phyloP scores from a whole-genome alignment of 78 protist genomes.

The Dictyostelium firmibasis region DNA sequence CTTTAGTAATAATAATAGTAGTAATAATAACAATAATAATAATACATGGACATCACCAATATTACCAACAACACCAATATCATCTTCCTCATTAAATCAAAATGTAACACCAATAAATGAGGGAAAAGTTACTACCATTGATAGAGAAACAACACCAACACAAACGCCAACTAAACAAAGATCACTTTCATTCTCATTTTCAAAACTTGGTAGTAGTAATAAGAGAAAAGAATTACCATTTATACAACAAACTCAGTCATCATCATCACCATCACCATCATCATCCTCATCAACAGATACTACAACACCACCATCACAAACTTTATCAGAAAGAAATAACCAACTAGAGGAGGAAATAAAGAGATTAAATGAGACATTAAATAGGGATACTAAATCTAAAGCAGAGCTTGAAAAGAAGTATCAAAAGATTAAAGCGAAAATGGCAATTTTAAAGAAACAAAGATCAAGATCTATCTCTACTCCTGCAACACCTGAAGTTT shows the following conservation, averaged over 20 bases:
- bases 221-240: slow-evolving; percentile 24
- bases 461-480: slow-evolving; percentile 49
- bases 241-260: neutral
- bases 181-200: slow-evolving; percentile 63
- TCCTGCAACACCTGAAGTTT: slow-evolving; percentile 22
- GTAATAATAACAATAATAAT: neutral
- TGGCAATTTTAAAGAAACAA: neutral
- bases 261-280: neutral
- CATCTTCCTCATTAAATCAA: neutral
- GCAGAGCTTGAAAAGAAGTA: slow-evolving; percentile 48
- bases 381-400: slow-evolving; percentile 16
- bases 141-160: neutral
- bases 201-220: neutral
- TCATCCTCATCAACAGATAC: neutral
- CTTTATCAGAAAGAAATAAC: neutral
- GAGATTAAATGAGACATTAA: neutral
- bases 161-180: slow-evolving; percentile 12
- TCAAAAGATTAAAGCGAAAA: slow-evolving; percentile 22
- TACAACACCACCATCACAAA: neutral
- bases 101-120: neutral
- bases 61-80: neutral
- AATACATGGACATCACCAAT: neutral
- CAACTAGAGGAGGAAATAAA: slow-evolving; percentile 35
- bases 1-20: neutral
- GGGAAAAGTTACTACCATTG: neutral